Evolutionary conservation across 2,329 filamentous ascomycete genomes (phyloP), one percentile per base, ranked within the genome.

Genomic region (Pezicula carpinea): DNA sequence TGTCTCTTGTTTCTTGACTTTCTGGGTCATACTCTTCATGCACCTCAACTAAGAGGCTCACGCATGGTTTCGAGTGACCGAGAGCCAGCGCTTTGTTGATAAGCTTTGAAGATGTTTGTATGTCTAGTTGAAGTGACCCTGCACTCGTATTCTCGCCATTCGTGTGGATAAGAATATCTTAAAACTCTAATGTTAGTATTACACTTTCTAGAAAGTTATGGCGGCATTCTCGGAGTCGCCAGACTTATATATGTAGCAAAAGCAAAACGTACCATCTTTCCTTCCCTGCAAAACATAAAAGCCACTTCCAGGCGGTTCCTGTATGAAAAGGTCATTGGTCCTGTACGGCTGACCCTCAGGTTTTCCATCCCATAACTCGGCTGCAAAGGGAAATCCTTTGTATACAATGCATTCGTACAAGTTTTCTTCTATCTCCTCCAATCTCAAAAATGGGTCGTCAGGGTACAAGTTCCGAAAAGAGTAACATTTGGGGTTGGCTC

Each of bases 121-220:
- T 60, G 29, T 61, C 59, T 15, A 63, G 48, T 34, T 63, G 59
- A 2, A 62, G 42, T 13, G 57, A 51, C 1, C 53, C 55, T 10
- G 62, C 62, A 36, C 49, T 58, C 3, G 61, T 62, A 39, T 63
- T 65, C 47, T 64, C 61, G n/a, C 61, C 61, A 50, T 63, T 63
- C 4, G 57, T 54, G 38, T 63, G 58, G 11, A 62, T 55, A 13
- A 64, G 48, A 23, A 65, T 57, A 45, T 65, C 26, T 29, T 29
- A 1, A 29, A 29, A 29, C 10, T 2, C 26, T 6, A 29, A 4
- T 8, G 26, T 29, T 10, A 26, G 23, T 29, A 29, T 8, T 29
- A 29, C 13, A 29, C 6, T 11, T 29, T 29, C 13, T 11, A 11
- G 23, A 26, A 26, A 26, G 23, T 7, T 6, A 10, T 10, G 23